Evolutionary conservation across 805 yeast species (phyloP), one percentile per base, ranked within the genome.

Genomic region (Wickerhamomyces mucosus): DNA sequence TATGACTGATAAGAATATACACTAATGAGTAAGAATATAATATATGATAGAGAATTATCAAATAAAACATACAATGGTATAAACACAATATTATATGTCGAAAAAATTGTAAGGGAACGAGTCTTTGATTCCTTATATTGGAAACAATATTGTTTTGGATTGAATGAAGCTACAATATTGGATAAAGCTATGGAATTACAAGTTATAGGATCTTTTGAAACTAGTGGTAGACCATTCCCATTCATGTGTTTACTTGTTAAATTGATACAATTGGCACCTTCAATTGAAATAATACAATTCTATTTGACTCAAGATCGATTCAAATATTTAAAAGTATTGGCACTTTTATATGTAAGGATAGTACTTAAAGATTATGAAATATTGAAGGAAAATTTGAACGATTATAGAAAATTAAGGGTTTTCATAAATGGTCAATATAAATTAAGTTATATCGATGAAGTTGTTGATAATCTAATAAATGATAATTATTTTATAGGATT

Each of bases 231-330:
- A 38, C 92, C 94, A 0, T 62, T 80, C 13, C 78, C 76, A 11
- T 85, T 84, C 43, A 50, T 83, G n/a, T 77, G 94, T 47, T 63
- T 94, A 27, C 53, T 85, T 21, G 72, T 84, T 46, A 75, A 89
- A 40, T 51, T 89, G 36, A 61, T 88, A 5, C 94, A 89, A 52
- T 54, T 92, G 13, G 73, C 73, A 39, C 96, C 96, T 0, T 45
- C 65, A 2, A 45, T 48, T 9, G 81, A 73, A 5, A 71, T 83
- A 5, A 48, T 82, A 3, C 48, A 58, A 13, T 66, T 74, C 33
- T 66, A 71, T 39, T 55, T 79, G 10, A 52, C 52, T 3, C 92
- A 88, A 43, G 57, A 62, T 30, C 74, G 78, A 34, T 88, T 88
- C 66, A 83, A 84, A 53, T 86, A 85, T 47, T 54, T 84, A 29